Percentiles rank a stretch among this genome's conserved stretches.
These are phyloP conservation scores for Fusarium nanum DNA, from an alignment of 2,329 filamentous ascomycete genomes.

Conservation along the genomic window DNA sequence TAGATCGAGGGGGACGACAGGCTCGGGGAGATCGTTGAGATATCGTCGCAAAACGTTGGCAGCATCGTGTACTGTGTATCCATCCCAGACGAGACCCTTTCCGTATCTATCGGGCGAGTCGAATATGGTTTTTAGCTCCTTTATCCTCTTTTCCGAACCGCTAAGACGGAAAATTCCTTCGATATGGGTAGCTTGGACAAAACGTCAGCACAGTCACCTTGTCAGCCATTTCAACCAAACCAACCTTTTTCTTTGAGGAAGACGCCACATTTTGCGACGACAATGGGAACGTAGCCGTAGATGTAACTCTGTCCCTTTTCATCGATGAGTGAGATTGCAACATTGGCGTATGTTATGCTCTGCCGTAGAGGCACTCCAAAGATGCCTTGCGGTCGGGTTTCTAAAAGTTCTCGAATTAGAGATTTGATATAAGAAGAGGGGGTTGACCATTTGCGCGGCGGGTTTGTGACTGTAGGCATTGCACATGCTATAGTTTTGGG, in stretches of 20 bases:
- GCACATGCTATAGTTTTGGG: slow-evolving; percentile 3
- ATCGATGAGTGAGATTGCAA: slow-evolving; percentile 95
- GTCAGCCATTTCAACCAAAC: slow-evolving; percentile 44
- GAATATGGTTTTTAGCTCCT: slow-evolving; percentile 91
- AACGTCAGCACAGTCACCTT: slow-evolving; percentile 39
- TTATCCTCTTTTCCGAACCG: slow-evolving; percentile 97
- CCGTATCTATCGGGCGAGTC: slow-evolving; percentile 96
- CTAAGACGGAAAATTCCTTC: slow-evolving; percentile 97
- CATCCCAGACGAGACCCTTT: slow-evolving; percentile 96
- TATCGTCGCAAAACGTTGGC: slow-evolving; percentile 96
- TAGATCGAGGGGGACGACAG: slow-evolving; percentile 92
- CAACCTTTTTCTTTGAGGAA: slow-evolving; percentile 97
- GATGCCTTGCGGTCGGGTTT: slow-evolving; percentile 75
- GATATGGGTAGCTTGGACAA: slow-evolving; percentile 80
- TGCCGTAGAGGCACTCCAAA: slow-evolving; percentile 93
- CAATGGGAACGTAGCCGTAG: slow-evolving; percentile 97
- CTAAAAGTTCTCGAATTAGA: slow-evolving; percentile 50
- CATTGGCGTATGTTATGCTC: slow-evolving; percentile 97
- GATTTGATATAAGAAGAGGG: slow-evolving; percentile 4
- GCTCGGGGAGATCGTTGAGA: slow-evolving; percentile 94
- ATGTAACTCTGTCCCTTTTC: slow-evolving; percentile 95
- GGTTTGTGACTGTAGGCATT: not conserved
- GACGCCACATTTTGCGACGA: slow-evolving; percentile 97
- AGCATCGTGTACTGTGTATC: slow-evolving; percentile 98
- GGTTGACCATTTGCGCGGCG: slow-evolving; percentile 7